phyloP scores from a whole-genome alignment of 768 basidiomycete species.

The Boletus reticuloceps region DNA sequence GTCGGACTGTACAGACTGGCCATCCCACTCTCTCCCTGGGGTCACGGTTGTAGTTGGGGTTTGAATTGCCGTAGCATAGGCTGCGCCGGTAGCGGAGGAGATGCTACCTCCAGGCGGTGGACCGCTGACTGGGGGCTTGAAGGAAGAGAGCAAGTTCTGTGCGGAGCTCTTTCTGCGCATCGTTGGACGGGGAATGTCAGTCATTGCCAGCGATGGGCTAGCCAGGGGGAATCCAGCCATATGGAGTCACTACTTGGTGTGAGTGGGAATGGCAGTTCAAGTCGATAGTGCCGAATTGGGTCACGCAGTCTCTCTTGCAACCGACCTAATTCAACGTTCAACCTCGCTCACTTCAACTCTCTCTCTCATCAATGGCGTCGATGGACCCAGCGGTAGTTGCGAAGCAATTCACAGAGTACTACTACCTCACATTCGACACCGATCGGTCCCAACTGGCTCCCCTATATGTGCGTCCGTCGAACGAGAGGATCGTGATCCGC shows the following conservation, averaged over 20 bases:
- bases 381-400: conserved; percentile 75
- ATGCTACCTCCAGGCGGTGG: conserved; percentile 32
- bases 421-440: conserved; percentile 76
- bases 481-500: conserved; percentile 20
- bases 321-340: neutral
- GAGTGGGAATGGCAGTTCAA: neutral
- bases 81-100: conserved; percentile 35
- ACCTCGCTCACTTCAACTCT: conserved; percentile 1
- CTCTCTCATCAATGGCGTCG: conserved; percentile 41
- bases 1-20: conserved; percentile 61
- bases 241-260: no score
- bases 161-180: conserved; percentile 87
- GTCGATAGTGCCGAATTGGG: conserved; percentile 17
- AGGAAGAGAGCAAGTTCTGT: conserved; percentile 77
- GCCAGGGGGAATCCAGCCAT: conserved; percentile 21
- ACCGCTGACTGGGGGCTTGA: conserved; percentile 42
- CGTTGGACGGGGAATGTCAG: conserved; percentile 43
- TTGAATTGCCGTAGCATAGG: conserved; percentile 36
- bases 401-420: conserved; percentile 75
- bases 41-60: conserved; percentile 39
- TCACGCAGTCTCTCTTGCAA: conserved; percentile 2
- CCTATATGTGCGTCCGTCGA: conserved; percentile 71
- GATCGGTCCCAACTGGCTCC: conserved; percentile 51
- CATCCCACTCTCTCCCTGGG: conserved; percentile 64
- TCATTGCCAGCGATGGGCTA: conserved; percentile 4